Base-by-base conservation (phyloP, 176 grass and related monocot genomes). In the Bothriochloa decipiens region DNA sequence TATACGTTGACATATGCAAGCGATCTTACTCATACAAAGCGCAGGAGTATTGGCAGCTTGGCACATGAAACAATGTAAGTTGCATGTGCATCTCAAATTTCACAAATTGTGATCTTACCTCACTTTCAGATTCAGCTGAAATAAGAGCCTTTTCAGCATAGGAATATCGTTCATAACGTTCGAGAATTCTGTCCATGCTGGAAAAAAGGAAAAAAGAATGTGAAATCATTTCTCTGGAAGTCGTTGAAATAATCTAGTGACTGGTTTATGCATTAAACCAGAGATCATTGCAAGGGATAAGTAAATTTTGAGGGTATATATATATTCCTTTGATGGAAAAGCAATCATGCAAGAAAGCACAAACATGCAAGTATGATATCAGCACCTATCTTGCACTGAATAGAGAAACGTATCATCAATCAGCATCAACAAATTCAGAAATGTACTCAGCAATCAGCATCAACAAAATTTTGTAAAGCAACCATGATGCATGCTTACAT, bases 111-210 rank as follows among this genome's bases (percentile, higher is more conserved):
- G 22, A 50, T 35, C 47, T 75, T 95, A 95, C 93, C 93, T 95
- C 84, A n/a, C 65, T 80, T 74, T 92, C 87, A 15, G 86, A 78
- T 66, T 90, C 88, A 81, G 88, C 74, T 66, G 90, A 90, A 82
- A 80, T 70, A 37, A 92, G 79, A 53, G 88, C 90, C 83, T 79
- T 92, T 82, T 95, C 93, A 86, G 93, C 88, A 84, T 92, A 90
- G 3, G 93, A 90, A 70, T 90, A 95, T 55, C 70, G 90, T 22
- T 95, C 93, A 28, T 95, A 92, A 45, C 85, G 88, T 84, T 95
- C 93, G 33, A 95, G 90, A 83, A 95, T 92, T 79, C 84, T 90
- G 32, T 95, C 93, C 85, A 92, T 92, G 49, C 90, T 95, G 88
- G 8, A 74, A 73, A 74, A 28, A 83, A 60, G 13, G 2, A 0